Evolutionary conservation across 805 yeast species (phyloP), one percentile per base, ranked within the genome.

Genomic region (Vanderwaltozyma polyspora): DNA sequence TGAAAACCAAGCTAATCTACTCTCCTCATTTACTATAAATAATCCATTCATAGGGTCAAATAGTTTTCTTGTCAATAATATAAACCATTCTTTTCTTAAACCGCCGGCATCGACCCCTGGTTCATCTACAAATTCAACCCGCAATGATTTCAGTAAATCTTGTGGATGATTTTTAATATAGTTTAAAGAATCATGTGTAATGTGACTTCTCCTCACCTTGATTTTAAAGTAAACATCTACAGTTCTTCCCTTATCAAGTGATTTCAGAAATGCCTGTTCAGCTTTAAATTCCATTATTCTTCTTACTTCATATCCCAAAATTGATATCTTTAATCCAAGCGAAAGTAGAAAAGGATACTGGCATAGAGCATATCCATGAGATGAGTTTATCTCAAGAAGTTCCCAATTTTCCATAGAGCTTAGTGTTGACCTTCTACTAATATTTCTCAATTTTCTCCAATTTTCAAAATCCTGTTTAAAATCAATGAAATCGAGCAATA

Each of bases 41-140:
- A 86, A 65, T 0, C 84, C 85, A 22, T 75, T 71, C 31, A 64
- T 62, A 2, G 86, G 80, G 47, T 70, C 71, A 51, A 87, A 81
- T 2, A 89, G 55, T 18, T 79, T 78, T 38, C 71, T 72, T 1
- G 82, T 76, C 26, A 91, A 61, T 26, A 87, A 58, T 31, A 75
- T 63, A 55, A 91, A 87, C 98, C 98, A 89, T 50, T 89, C 98
- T 50, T 86, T 87, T 47, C 79, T 74, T 38, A 89, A 66, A 0
- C 98, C 98, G 2, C 98, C 97, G 1, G 86, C 96, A 61, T 89
- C 98, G 16, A 89, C 72, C 0, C 97, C 98, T 0, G 87, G 93
- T 51, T 89, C 98, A 39, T 77, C 77, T 4, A 79, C 61, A 54
- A 91, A 89, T 46, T 82, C 87, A 7, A 91, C 79, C 41, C 74